Evolutionary conservation across 148 eudicot species (phyloP), one percentile per base, ranked within the genome.

Genomic region (Tetragonia tetragonoides): DNA sequence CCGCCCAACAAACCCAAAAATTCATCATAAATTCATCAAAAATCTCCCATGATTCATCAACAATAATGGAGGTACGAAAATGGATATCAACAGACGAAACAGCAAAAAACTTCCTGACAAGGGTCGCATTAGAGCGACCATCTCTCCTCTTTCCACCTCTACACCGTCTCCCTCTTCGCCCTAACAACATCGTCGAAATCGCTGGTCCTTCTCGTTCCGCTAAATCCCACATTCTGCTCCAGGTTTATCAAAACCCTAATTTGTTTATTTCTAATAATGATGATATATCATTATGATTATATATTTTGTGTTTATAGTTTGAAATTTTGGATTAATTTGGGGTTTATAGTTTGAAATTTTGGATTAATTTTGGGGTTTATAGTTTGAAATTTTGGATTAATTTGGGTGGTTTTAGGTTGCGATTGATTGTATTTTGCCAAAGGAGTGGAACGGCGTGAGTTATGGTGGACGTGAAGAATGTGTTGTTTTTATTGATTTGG

Each of bases 151-250:
- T 83, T 11, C 94, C 92, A 62, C 98, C 97, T 20, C 90, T 95
- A 34, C 90, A 95, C 76, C 90, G 92, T 46, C 80, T 95, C 40
- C 95, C 98, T 80, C 90, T 95, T 69, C 89, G 91, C 42, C 77
- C 84, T 12, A 92, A 95, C 24, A 92, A 92, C 83, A 86, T 95
- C 77, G 82, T 95, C 78, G 98, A 95, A 81, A 84, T 95, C 80
- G 85, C 76, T 38, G 98, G 98, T 18, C 89, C 97, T 71, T 86
- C 97, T 72, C 87, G 91, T 54, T 95, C 97, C 64, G 91, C 95
- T 53, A 95, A 95, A 86, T 81, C 97, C 79, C 91, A 84, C 75
- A 87, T 92, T 60, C 88, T 95, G 41, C 82, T 89, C 6, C 91
- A 95, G 92, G 97, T 15, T 2, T 72, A n/a, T 10, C 53, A 70